Conservation (phyloP, 1,284 basidiomycete genomes). For the Polyporus tsugae region DNA sequence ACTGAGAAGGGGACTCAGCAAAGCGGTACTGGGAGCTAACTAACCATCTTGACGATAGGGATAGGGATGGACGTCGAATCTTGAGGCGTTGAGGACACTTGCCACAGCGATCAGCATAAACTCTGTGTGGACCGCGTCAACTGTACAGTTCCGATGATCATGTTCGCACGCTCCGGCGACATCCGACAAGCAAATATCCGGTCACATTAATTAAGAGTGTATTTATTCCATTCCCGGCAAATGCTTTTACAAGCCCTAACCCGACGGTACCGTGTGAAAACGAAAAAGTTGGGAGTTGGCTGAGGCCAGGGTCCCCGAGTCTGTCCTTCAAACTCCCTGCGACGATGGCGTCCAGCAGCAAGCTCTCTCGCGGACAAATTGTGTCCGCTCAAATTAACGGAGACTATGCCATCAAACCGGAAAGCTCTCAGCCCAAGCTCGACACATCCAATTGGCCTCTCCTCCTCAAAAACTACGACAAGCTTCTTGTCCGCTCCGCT, state of each 20-base stretch:
- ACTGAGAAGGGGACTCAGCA: constrained; percentile 94
- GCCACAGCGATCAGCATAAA: constrained; percentile 12
- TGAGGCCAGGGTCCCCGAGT: constrained; percentile 13
- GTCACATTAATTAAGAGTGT: not conserved
- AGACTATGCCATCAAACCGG: constrained; percentile 88
- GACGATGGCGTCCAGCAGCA: constrained; percentile 55
- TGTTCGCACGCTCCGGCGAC: constrained; percentile 24
- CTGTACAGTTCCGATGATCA: constrained; percentile 42
- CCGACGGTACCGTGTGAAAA: constrained; percentile 24
- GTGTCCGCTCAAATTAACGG: constrained; percentile 76
- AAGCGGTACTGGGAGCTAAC: constrained; percentile 78
- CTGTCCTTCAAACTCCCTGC: constrained; percentile 27
- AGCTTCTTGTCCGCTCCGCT: constrained; percentile 91
- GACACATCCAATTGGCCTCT: constrained; percentile 99
- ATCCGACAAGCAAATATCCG: constrained; percentile 1
- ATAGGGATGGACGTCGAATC: constrained; percentile 32
- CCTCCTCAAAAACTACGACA: constrained; percentile 99
- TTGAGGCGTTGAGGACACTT: constrained; percentile 37
- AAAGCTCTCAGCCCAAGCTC: constrained; percentile 76
- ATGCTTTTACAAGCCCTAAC: constrained; percentile 20
- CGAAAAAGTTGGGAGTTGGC: constrained; percentile 27
- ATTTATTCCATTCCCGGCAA: too few relatives aligned
- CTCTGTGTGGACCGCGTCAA: constrained; percentile 21
- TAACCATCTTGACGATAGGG: constrained; percentile 66
- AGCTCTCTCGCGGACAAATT: constrained; percentile 70